Percentiles rank a stretch among this genome's conserved stretches.
Evolutionary conservation across 768 basidiomycete genomes (phyloP).

Genomic region (Amanita muscaria): DNA sequence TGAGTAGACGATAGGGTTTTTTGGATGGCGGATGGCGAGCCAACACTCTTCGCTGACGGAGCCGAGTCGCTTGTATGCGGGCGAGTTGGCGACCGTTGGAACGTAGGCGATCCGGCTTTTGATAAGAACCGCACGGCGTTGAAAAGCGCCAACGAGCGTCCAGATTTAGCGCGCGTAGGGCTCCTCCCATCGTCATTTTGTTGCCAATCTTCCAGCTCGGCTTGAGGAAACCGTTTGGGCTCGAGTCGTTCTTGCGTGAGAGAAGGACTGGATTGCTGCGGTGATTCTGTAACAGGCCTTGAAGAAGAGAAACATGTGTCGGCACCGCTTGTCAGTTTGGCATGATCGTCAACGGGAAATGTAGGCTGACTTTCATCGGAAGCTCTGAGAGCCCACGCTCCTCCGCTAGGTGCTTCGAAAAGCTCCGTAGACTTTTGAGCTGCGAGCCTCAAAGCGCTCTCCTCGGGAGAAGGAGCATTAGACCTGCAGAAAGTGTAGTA

Average conservation of each 20-base stretch:
- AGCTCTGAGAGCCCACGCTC: not conserved
- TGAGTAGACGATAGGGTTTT: not conserved
- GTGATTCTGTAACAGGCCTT: slow-evolving; percentile 5
- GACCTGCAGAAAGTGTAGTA: slow-evolving; percentile 5
- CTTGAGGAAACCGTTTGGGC: slow-evolving; percentile 1
- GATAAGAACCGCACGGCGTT: slow-evolving; percentile 8
- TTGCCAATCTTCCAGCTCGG: not conserved
- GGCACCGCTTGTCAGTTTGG: slow-evolving; percentile 5
- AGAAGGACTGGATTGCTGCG: too few species aligned
- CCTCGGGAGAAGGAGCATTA: slow-evolving; percentile 6
- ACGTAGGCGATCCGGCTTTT: slow-evolving; percentile 3
- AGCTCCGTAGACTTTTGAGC: not conserved
- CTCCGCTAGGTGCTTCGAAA: not conserved
- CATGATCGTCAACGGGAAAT: slow-evolving; percentile 7
- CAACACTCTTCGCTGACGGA: not conserved
- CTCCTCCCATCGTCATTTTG: not conserved
- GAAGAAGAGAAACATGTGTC: slow-evolving; percentile 5
- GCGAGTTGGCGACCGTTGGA: not conserved
- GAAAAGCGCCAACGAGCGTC: not conserved
- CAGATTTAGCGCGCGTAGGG: not conserved
- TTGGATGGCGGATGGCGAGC: not conserved
- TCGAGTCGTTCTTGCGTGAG: slow-evolving; percentile 2
- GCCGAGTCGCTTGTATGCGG: not conserved
- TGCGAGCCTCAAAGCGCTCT: not conserved
- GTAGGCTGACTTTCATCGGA: slow-evolving; percentile 9